Evolutionary conservation across 805 yeast genomes (phyloP), one percentile per base, ranked within the genome.

Genomic region (Suhomyces canberraensis): DNA sequence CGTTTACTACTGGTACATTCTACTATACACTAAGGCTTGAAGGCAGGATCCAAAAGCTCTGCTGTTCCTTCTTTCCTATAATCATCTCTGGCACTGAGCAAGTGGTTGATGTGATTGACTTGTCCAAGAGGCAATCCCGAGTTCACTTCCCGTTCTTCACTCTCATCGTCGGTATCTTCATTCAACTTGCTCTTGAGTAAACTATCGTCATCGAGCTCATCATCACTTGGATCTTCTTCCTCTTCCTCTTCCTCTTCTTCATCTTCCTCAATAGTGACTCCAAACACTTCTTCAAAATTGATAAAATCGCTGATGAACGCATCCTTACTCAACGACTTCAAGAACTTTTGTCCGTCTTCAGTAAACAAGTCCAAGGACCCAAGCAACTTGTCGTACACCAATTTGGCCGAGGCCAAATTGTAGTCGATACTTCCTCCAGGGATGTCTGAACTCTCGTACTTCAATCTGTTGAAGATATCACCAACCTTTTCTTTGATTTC

Each of bases 301-400:
- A 54, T 49, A 42, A 60, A 62, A 24, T 62, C 66, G 17, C 49
- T 50, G 7, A 52, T 40, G 31, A 62, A 62, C 16, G 54, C 62
- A 11, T 51, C 58, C 20, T 51, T 52, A 15, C 39, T 43, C 36
- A 57, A 43, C 20, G 34, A 18, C 19, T 24, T 40, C 21, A 60
- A 41, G 21, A 52, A 45, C 22, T 36, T 37, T 33, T 52, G 52
- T 14, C 51, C 36, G 6, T 51, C 57, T 7, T 46, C 44, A 4
- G 50, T 41, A 24, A 42, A 48, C 21, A 39, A 28, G 20, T 46
- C 46, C 39, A 40, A 33, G 6, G 44, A 37, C 14, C 39, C 29
- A 13, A 47, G 21, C 20, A 61, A 35, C 37, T 51, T 51, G 26
- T 56, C 58, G 43, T 47, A 61, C 18, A 60, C 54, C 19, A 51